A percentile compares a stretch with the other conserved stretches of the same genome.
Evolutionary conservation across 1,284 basidiomycete species (phyloP).

Genomic region (Sporisorium scitamineum): DNA sequence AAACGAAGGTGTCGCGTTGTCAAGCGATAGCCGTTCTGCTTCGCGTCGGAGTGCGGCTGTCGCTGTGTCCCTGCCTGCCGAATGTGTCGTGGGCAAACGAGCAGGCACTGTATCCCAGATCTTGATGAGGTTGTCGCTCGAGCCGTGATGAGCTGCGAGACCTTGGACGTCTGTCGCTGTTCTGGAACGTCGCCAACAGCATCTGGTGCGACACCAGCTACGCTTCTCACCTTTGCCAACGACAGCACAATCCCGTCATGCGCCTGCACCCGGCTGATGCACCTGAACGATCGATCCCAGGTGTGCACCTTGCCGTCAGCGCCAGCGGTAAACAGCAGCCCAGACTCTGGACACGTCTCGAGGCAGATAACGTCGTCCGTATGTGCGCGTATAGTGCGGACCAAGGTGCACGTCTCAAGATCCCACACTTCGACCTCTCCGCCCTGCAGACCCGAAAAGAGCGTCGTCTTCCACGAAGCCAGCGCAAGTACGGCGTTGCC

Average conservation of each 20-base stretch:
- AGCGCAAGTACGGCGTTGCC: constrained; percentile 79
- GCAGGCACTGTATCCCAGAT: constrained; percentile 53
- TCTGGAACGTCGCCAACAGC: not conserved
- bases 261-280: constrained; percentile 60
- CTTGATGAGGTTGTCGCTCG: constrained; percentile 59
- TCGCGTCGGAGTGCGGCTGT: constrained; percentile 15
- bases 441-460: constrained; percentile 93
- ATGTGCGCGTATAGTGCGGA: constrained; percentile 86
- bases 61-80: not conserved
- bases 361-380: constrained; percentile 72
- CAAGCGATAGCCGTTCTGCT: constrained; percentile 25
- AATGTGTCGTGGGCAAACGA: not conserved
- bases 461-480: constrained; percentile 78
- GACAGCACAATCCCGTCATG: constrained; percentile 44
- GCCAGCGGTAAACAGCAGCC: constrained; percentile 52
- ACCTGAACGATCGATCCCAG: constrained; percentile 56
- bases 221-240: constrained; percentile 23
- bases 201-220: not conserved
- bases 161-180: not conserved
- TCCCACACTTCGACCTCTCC: constrained; percentile 91
- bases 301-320: constrained; percentile 59
- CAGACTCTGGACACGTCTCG: constrained; percentile 63
- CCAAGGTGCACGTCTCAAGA: constrained; percentile 84
- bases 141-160: constrained; percentile 50
- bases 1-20: constrained; percentile 5